phyloP scores from a whole-genome alignment of 257 asterid species.

The Solanum paucissectum region DNA sequence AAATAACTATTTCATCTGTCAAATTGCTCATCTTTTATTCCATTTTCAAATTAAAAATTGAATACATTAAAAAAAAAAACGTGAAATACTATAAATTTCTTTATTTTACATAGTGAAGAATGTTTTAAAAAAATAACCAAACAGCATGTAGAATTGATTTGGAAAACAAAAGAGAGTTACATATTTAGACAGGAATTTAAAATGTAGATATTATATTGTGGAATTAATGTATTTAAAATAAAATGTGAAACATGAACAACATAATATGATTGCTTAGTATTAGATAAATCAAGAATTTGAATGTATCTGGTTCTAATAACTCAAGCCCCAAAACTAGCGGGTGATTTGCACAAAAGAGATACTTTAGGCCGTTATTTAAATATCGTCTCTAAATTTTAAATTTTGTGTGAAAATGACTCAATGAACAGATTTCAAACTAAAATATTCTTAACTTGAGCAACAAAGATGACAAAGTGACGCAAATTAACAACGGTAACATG shows the following conservation, averaged over 20 bases:
- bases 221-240: neutral
- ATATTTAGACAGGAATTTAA: neutral
- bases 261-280: neutral
- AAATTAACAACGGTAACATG: rapidly evolving
- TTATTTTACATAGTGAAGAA: neutral
- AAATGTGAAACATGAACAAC: neutral
- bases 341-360: neutral
- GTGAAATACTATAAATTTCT: neutral
- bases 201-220: neutral
- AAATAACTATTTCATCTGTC: neutral
- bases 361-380: neutral
- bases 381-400: neutral
- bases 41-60: neutral
- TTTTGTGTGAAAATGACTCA: neutral
- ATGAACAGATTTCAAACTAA: neutral
- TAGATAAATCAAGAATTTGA: neutral
- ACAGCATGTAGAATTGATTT: neutral
- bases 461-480: rapidly evolving
- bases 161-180: neutral
- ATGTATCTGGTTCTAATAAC: neutral
- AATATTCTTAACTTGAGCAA: neutral
- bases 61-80: neutral
- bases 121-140: neutral
- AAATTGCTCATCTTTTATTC: neutral
- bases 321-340: neutral